Percentiles rank a stretch among this genome's conserved stretches.
Evolutionary conservation across 2,329 filamentous ascomycete species (phyloP).

Genomic region (Claviceps pusilla): DNA sequence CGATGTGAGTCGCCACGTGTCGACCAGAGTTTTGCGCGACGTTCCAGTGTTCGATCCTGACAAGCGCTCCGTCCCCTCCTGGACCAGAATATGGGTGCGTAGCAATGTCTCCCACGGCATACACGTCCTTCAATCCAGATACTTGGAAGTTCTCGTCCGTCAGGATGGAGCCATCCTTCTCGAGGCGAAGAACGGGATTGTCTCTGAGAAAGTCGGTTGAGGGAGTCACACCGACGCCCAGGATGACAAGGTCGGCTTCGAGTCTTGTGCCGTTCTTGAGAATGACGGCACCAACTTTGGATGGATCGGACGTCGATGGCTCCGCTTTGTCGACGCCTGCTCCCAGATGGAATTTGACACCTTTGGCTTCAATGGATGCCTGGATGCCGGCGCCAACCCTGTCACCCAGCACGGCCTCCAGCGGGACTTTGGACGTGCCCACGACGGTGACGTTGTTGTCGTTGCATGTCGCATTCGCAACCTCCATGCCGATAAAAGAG

Average conservation of each 20-base stretch:
- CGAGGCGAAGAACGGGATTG: conserved; percentile 54
- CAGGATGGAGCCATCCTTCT: conserved; percentile 71
- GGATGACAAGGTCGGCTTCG: conserved; percentile 76
- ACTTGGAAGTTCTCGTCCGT: conserved; percentile 72
- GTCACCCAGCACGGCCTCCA: conserved; percentile 74
- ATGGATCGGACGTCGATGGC: conserved; percentile 49
- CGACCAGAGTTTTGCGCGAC: conserved; percentile 90
- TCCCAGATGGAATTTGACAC: conserved; percentile 74
- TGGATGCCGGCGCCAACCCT: conserved; percentile 71
- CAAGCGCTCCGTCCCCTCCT: conserved; percentile 55
- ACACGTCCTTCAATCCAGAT: conserved; percentile 64
- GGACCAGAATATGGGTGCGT: conserved; percentile 90
- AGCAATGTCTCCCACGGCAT: conserved; percentile 88
- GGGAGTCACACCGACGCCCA: conserved; percentile 78
- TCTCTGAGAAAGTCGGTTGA: conserved; percentile 69
- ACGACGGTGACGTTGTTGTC: conserved; percentile 76
- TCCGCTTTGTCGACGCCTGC: conserved; percentile 73
- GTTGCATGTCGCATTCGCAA: conserved; percentile 68
- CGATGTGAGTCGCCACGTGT: conserved; percentile 62
- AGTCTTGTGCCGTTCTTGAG: conserved; percentile 77
- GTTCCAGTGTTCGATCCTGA: conserved; percentile 96
- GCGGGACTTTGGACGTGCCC: conserved; percentile 72
- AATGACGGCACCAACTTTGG: conserved; percentile 62
- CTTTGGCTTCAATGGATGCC: conserved; percentile 64
- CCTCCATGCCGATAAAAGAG: conserved; percentile 96